These are phyloP conservation scores for Malassezia equina DNA, from an alignment of 1,284 basidiomycete species.

Conservation along the genomic window DNA sequence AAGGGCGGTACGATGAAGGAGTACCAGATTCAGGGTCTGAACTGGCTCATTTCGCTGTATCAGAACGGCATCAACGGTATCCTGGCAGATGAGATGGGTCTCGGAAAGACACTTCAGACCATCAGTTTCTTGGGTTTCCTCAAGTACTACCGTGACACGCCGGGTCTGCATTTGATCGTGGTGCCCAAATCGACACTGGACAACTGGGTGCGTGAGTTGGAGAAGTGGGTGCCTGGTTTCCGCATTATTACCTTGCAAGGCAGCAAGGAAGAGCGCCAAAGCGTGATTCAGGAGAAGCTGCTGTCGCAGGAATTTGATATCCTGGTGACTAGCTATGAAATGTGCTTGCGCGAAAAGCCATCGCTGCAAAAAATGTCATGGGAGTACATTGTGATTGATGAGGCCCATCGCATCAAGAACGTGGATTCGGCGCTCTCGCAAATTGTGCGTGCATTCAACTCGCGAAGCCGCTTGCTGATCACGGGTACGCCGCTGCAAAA, in stretches of 20 bases:
- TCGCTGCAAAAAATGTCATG: conserved; percentile 88
- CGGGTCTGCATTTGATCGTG: conserved; percentile 82
- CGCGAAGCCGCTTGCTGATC: conserved; percentile 79
- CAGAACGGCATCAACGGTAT: conserved; percentile 39
- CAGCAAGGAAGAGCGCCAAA: conserved; percentile 74
- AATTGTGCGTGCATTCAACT: conserved; percentile 84
- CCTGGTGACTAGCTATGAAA: conserved; percentile 93
- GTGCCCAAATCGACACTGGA: conserved; percentile 96
- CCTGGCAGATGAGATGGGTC: conserved; percentile 59
- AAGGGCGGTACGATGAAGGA: conserved; percentile 74
- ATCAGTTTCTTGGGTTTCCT: conserved; percentile 95
- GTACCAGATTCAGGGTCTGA: conserved; percentile 91
- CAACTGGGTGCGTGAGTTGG: conserved; percentile 92
- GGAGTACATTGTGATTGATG: conserved; percentile 97
- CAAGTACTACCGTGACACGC: conserved; percentile 66
- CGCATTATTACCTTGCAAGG: conserved; percentile 73
- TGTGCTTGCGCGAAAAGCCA: conserved; percentile 87
- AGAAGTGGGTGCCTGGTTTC: conserved; percentile 75
- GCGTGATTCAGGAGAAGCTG: conserved; percentile 67
- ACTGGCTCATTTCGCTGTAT: conserved; percentile 64
- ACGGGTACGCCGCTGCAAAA: conserved; percentile 97
- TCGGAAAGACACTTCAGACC: conserved; percentile 95
- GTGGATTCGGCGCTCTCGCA: conserved; percentile 91
- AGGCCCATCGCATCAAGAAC: conserved; percentile 98
- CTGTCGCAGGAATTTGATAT: conserved; percentile 85